Conservation (phyloP, 1,139 yeast species). For the Geotrichum siamense region DNA sequence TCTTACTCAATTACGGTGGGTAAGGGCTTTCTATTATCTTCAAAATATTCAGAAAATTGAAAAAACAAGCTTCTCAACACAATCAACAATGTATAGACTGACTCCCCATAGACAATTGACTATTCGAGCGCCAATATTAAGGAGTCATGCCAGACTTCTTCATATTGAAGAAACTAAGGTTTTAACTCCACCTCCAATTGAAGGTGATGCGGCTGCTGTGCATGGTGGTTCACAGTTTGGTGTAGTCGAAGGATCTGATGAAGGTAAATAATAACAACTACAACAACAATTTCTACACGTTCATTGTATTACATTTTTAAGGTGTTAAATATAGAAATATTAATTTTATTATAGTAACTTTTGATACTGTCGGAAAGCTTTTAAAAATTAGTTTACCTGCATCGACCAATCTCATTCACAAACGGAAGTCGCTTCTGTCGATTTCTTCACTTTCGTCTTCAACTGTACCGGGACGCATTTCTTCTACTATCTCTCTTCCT, state of each 20-base stretch:
- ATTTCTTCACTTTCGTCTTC: slow-evolving; percentile 1
- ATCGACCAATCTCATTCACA: neutral
- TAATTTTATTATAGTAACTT: neutral
- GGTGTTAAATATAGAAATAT: neutral
- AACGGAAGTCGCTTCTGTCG: slow-evolving; percentile 6
- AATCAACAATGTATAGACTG: too few species aligned
- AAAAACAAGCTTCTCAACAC: too few species aligned
- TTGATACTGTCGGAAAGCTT: slow-evolving; percentile 3
- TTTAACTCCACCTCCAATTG: neutral
- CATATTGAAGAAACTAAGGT: slow-evolving; percentile 1
- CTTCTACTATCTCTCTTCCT: neutral
- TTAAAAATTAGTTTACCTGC: slow-evolving; percentile 2
- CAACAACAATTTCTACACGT: neutral
- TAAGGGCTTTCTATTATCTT: too few species aligned
- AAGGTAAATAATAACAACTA: neutral
- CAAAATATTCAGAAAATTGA: too few species aligned
- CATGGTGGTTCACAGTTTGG: neutral
- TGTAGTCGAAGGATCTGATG: neutral
- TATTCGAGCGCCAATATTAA: neutral
- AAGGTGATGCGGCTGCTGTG: neutral
- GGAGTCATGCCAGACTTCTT: neutral
- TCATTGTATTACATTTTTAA: neutral
- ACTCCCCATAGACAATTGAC: too few species aligned
- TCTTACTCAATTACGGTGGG: too few species aligned
- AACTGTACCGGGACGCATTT: neutral